These are phyloP conservation scores for Gracilaria vermiculophylla DNA, from an alignment of 23 red algal species.

Conservation along the genomic window DNA sequence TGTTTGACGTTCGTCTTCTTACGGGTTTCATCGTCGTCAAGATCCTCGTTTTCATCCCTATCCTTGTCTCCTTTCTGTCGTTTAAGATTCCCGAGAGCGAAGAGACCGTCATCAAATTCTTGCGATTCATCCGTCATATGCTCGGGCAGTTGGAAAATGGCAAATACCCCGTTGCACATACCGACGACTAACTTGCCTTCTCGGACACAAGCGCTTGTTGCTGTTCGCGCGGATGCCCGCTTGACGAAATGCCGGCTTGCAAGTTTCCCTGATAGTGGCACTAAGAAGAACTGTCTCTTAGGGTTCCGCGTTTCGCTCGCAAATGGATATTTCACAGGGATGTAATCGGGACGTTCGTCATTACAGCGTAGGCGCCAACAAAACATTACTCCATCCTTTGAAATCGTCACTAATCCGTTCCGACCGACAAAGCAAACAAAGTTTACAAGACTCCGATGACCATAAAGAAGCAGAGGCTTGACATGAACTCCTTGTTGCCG, in stretches of 20 bases:
- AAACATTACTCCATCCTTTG: slow-evolving; percentile 60
- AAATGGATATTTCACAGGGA: background rate
- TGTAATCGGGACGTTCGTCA: background rate
- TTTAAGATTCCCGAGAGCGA: slow-evolving; percentile 29
- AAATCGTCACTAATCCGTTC: slow-evolving; percentile 64
- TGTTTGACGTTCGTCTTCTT: background rate
- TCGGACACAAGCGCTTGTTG: slow-evolving; percentile 35
- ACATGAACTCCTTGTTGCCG: slow-evolving; percentile 3
- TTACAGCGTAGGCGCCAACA: slow-evolving; percentile 74
- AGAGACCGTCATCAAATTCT: slow-evolving; percentile 66
- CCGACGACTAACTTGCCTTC: slow-evolving; percentile 60
- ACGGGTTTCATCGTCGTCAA: background rate
- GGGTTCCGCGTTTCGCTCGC: slow-evolving; percentile 12
- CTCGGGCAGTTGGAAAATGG: slow-evolving; percentile 70
- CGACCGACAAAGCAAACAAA: slow-evolving; percentile 37
- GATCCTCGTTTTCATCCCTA: background rate
- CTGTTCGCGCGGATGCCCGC: slow-evolving; percentile 27
- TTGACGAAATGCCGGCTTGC: slow-evolving; percentile 82
- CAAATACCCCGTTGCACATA: slow-evolving; percentile 82
- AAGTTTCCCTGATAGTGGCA: slow-evolving; percentile 56
- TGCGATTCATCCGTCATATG: slow-evolving; percentile 63
- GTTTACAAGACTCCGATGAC: slow-evolving; percentile 49
- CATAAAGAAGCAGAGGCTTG: slow-evolving; percentile 49
- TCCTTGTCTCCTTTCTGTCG: background rate
- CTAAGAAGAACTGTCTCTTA: slow-evolving; percentile 1